Base-by-base conservation (phyloP, 2,329 filamentous ascomycete species). In the Clonostachys byssicola region DNA sequence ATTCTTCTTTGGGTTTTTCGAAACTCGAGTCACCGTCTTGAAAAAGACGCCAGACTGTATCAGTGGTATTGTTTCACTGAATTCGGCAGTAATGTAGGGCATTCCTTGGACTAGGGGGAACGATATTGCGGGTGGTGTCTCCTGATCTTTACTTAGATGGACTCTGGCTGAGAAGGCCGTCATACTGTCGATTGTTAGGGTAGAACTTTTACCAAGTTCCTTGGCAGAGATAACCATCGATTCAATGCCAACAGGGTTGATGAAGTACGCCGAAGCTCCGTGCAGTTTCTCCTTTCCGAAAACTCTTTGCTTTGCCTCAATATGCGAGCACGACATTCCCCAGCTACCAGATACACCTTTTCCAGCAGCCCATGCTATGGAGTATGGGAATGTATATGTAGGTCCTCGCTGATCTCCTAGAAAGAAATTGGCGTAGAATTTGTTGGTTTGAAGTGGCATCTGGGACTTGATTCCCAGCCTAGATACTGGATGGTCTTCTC, bases 91-190 rank as follows among this genome's bases (percentile, higher is more conserved):
- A 16, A 96, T 74, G 56, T 91, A 95, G 0, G 82, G 86, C 83
- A 95, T 94, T 12, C 94, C 94, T 60, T 97, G 92, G 0, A 95
- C 83, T 8, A 96, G 61, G 0, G 92, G 91, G 53, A 95, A 90
- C 0, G 81, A 85, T 17, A 97, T 77, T 2, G 78, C 73, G 1
- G 86, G 78, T 2, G 72, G 63, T 8, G 77, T 74, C 4, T 71
- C 71, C n/a, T 64, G 60, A 18, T 73, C 69, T 4, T 76, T 73
- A 44, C 71, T 77, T 34, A 97, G 72, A 41, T 88, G 85, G 42
- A 90, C 81, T 52, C 89, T 83, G 13, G 69, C 78, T 35, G 72
- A 88, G 59, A 73, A 85, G 45, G 73, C 80, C 48, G 72, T 84
- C 53, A 77, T 64, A 54, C 66, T 71, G 62, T 80, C 73, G 13